Evolutionary conservation across 2,329 filamentous ascomycete genomes (phyloP), one percentile per base, ranked within the genome.

Genomic region (Colletotrichum horii): DNA sequence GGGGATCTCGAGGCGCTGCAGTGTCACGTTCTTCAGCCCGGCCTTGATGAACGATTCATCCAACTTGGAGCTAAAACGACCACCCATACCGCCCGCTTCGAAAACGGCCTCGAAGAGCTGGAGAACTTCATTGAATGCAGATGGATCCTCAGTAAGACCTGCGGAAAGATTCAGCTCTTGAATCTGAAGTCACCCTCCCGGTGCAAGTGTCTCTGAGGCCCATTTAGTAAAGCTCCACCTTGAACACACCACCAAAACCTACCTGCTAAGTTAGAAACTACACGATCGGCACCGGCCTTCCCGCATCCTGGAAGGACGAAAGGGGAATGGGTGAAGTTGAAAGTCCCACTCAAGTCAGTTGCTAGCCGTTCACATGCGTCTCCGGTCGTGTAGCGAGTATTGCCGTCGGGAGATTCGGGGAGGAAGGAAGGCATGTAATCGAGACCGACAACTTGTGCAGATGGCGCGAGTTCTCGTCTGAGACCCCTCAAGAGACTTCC

Each of bases 401-500:
- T 52, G 43, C 43, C 43, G n/a, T 52, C 43, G 1, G n/a, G 11
- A 4, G n/a, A 52, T 22, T 52, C 43, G 6, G 43, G 43, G 43
- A 52, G 43, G 43, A 52, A 52, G 12, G 43, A 52, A 52, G 43
- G 43, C 43, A 52, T 52, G 43, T 22, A 52, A 52, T 52, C 43
- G 0, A 52, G 6, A 14, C 43, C 43, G 1, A 52, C 2, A 3
- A 52, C n/a, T 52, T 52, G 11, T 52, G n/a, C 43, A 52, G 43
- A 52, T 52, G 43, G 43, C 43, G 43, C n/a, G 24, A 52, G 43
- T 12, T 22, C 11, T 52, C 14, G 11, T 52, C 43, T 52, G 43
- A 52, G 43, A 52, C 24, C 43, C 1, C 43, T 52, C 4, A 52
- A 14, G 14, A 52, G 43, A 0, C 22, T 52, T 22, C 43, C 43